These are phyloP conservation scores for Citrullus colocynthis DNA, from an alignment of 306 rosid species.

Conservation along the genomic window DNA sequence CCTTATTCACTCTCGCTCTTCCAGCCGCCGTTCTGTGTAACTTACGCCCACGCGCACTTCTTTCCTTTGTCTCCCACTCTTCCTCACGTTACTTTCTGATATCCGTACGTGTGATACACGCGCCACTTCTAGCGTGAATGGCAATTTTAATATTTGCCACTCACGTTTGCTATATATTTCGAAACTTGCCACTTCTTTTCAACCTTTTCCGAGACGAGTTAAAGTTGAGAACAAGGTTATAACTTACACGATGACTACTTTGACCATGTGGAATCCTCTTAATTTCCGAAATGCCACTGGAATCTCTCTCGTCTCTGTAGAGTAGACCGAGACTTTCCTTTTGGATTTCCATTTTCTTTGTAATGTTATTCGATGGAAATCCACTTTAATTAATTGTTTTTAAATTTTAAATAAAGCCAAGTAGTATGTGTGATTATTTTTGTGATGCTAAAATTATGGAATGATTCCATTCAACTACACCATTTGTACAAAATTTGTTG, in stretches of 20 bases:
- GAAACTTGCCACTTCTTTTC: background rate
- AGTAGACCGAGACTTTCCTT: too few relatives aligned
- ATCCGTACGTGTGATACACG: background rate
- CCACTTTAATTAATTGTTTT: background rate
- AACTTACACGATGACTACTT: background rate
- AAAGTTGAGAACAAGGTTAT: background rate
- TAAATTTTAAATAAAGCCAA: background rate
- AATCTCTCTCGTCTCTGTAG: background rate
- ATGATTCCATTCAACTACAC: background rate
- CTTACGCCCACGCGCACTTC: constrained; percentile 15
- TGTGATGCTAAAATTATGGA: background rate
- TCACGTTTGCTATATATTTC: background rate
- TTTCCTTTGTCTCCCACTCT: background rate
- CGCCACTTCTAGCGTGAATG: background rate
- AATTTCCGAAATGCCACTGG: background rate
- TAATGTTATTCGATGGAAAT: too few relatives aligned
- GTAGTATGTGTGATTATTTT: background rate
- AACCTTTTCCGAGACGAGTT: background rate
- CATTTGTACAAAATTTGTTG: background rate
- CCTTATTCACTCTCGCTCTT: constrained; percentile 16
- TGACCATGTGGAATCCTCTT: background rate
- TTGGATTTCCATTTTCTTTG: too few relatives aligned
- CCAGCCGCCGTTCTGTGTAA: constrained; percentile 57
- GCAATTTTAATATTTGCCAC: background rate
- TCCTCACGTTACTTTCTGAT: background rate